Base-by-base conservation (phyloP, 2,329 filamentous ascomycete species). In the Metarhizium rileyi region DNA sequence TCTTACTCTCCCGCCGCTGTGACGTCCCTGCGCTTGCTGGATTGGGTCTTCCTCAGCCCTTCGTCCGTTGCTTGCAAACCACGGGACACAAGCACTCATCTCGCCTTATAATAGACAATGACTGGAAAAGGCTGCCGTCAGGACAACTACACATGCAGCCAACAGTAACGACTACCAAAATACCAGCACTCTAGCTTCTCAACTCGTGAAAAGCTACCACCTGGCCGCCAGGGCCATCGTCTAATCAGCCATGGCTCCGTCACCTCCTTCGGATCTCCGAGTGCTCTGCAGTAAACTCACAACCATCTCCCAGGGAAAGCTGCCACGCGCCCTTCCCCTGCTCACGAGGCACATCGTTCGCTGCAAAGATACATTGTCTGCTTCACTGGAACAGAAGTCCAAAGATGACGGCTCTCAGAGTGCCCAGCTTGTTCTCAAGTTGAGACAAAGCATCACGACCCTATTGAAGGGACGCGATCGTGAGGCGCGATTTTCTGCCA, bases 361-460 rank as follows among this genome's bases (percentile, higher is more conserved):
- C 48, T 84, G 78, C 62, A 73, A 73, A 52, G 69, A 69, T 35
- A 64, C 86, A 26, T 72, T 95, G 33, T 86, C 87, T 4, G 70
- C 77, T 5, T 68, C 81, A 7, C 76, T 79, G 28, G 78, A 82
- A 48, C 74, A 76, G 44, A 77, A 78, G 49, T 72, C 78, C 52
- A 84, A 83, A 57, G 74, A 80, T 50, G 78, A 76, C 53, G 68
- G 70, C 6, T 77, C 84, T 0, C 87, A 91, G 52, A 73, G 74
- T 41, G 70, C 82, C 0, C 72, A 85, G n/a, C 76, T 89, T 20
- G 76, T 93, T 1, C 87, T 95, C 66, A 91, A 87, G 63, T 75
- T 94, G 59, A 88, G 86, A 63, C 88, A 86, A 4, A 82, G 87
- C 48, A 73, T 95, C 52, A 84, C 81, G 1, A 83, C 86, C 12